Evolutionary conservation across 164 flowering plant genomes (phyloP), one percentile per base, ranked within the genome.

Genomic region (Macadamia integrifolia): DNA sequence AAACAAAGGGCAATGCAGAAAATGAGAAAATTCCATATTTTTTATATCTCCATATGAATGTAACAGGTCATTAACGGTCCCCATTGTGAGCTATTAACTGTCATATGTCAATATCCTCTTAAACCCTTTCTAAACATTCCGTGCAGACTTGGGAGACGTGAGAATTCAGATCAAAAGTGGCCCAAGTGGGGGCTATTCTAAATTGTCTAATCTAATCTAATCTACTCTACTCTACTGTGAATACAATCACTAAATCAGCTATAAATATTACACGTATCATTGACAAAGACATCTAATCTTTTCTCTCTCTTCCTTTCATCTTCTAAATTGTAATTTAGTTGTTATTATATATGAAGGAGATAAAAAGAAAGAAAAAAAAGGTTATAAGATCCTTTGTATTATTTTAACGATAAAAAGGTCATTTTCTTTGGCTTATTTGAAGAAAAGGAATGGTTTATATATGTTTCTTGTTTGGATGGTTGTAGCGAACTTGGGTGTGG

Each of bases 401-500:
- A 53, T 53, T 13, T 53, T 13, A 13, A 53, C 13, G 15, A 9
- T 50, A 50, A 13, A 53, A 13, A 53, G 13, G 3, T 9, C 13
- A 50, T 50, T 9, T 53, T 14, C 3, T 14, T 53, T 53, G 18
- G 18, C 3, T 53, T 17, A 53, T 46, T 46, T 3, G 50, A 46
- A 46, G 50, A 46, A 46, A 46, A 8, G 7, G 50, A 46, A 8
- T 46, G 50, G 13, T 8, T 46, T 46, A 46, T 46, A 8, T 8
- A 9, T 1, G 17, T 40, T 32, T 63, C 50, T 46, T 43, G 65
- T 58, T 49, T 32, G 30, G 65, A 71, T 76, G 66, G 85, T 79
- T 82, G 78, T 58, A 76, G 74, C 81, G 68, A 79, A 75, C 77
- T 61, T 62, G 48, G 71, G 18, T 76, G 74, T 74, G 31, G 85